A percentile compares a stretch with the other conserved stretches of the same genome.
phyloP scores from a whole-genome alignment of 768 basidiomycete species.

The Postia placenta region DNA sequence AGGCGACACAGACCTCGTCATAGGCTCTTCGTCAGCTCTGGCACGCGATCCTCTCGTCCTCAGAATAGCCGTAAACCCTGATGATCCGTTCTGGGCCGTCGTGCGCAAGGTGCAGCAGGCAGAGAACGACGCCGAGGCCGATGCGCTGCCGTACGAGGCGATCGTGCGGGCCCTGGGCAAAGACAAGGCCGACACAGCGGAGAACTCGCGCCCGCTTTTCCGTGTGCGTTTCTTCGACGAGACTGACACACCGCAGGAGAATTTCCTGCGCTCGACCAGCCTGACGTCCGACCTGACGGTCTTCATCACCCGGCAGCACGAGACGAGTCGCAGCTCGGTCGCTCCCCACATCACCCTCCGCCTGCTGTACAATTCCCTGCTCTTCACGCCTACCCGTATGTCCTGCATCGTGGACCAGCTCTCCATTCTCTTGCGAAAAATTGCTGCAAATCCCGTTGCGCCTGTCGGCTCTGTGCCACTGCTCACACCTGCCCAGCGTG shows the following conservation, averaged over 20 bases:
- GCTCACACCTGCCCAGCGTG: constrained; percentile 63
- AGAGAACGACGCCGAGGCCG: constrained; percentile 76
- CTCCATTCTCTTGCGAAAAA: constrained; percentile 66
- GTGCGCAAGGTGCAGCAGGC: constrained; percentile 80
- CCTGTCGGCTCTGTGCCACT: constrained; percentile 78
- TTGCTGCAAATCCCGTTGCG: constrained; percentile 58
- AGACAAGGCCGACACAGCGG: constrained; percentile 56
- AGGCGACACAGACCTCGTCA: constrained; percentile 88
- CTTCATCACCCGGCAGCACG: constrained; percentile 71
- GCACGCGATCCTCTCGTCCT: constrained; percentile 78
- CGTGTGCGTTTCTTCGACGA: constrained; percentile 97
- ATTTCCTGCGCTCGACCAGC: constrained; percentile 74
- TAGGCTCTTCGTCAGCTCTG: constrained; percentile 79
- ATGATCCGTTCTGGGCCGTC: constrained; percentile 85
- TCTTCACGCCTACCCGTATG: constrained; percentile 80
- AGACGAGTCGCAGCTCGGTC: constrained; percentile 62
- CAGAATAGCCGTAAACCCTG: constrained; percentile 74
- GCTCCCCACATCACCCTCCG: constrained; percentile 74
- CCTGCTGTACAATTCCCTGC: constrained; percentile 89
- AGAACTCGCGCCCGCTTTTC: constrained; percentile 59
- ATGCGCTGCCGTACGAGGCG: constrained; percentile 75
- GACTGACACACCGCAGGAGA: constrained; percentile 66
- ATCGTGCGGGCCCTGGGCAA: constrained; percentile 65
- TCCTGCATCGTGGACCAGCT: constrained; percentile 81
- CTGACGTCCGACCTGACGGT: constrained; percentile 90